Conservation (phyloP, 2,329 filamentous ascomycete species). For the Alternaria metachromatica region DNA sequence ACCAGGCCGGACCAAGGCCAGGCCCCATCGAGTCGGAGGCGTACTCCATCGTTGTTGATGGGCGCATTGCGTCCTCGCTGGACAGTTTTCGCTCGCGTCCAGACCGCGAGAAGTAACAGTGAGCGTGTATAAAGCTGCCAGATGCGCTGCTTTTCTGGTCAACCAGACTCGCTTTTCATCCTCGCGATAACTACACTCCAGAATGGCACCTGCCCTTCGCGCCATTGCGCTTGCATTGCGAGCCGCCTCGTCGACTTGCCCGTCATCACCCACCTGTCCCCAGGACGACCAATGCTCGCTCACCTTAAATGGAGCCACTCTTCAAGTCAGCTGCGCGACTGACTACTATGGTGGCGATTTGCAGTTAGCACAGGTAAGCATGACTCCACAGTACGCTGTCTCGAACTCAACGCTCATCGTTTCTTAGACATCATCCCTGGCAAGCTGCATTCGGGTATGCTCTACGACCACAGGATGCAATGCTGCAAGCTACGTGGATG, state of each 20-base stretch:
- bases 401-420: not conserved
- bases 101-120: not conserved
- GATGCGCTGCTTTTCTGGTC: not conserved
- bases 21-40: not conserved
- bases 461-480: not conserved
- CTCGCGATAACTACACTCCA: not conserved
- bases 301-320: not conserved
- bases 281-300: not conserved
- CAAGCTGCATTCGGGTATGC: not conserved
- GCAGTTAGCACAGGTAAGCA: not conserved
- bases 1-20: not conserved
- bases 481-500: not conserved
- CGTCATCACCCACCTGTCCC: not conserved
- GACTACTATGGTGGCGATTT: conserved; percentile 5
- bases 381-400: not conserved
- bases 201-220: not conserved
- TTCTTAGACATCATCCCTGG: not conserved
- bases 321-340: conserved; percentile 1
- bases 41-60: not conserved
- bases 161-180: not conserved
- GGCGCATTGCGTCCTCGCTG: not conserved
- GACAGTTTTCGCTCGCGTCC: not conserved
- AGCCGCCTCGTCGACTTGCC: not conserved
- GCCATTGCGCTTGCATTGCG: not conserved
- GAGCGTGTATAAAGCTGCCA: not conserved